Percentiles rank a stretch among this genome's conserved stretches.
Evolutionary conservation across 805 yeast genomes (phyloP).

Genomic region (Candida khao-thaluensis): DNA sequence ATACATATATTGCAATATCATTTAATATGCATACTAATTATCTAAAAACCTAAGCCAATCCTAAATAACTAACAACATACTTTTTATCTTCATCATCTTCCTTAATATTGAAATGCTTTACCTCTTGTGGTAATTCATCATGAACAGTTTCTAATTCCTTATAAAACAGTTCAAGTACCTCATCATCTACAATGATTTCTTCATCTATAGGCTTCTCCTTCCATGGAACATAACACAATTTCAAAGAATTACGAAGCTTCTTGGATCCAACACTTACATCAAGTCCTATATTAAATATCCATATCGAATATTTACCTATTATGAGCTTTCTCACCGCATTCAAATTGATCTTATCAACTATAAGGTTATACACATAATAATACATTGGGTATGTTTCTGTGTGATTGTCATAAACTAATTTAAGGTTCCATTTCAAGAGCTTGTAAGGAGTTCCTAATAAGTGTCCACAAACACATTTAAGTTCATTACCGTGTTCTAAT

Average conservation of each 20-base stretch:
- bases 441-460: conserved; percentile 38
- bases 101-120: conserved; percentile 12
- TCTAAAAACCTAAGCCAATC: too few species aligned
- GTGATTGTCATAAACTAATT: conserved; percentile 21
- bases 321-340: conserved; percentile 35
- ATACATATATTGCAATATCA: too few species aligned
- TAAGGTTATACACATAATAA: conserved; percentile 34
- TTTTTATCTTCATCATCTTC: conserved; percentile 14
- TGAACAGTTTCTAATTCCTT: conserved; percentile 18
- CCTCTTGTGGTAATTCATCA: conserved; percentile 11
- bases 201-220: conserved; percentile 18
- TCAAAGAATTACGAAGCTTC: conserved; percentile 24
- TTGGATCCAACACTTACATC: conserved; percentile 23
- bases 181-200: conserved; percentile 15
- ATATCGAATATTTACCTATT: conserved; percentile 21
- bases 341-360: conserved; percentile 42
- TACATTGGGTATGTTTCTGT: conserved; percentile 34
- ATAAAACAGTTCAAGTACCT: conserved; percentile 17
- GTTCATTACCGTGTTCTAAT: conserved; percentile 4
- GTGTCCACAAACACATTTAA: conserved; percentile 40
- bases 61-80: conserved; percentile 27
- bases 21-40: too few species aligned
- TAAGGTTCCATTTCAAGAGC: conserved; percentile 59
- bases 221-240: conserved; percentile 25
- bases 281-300: conserved; percentile 40